Evolutionary conservation across 2,329 filamentous ascomycete genomes (phyloP), one percentile per base, ranked within the genome.

Genomic region (Verticillium zaregamsianum): DNA sequence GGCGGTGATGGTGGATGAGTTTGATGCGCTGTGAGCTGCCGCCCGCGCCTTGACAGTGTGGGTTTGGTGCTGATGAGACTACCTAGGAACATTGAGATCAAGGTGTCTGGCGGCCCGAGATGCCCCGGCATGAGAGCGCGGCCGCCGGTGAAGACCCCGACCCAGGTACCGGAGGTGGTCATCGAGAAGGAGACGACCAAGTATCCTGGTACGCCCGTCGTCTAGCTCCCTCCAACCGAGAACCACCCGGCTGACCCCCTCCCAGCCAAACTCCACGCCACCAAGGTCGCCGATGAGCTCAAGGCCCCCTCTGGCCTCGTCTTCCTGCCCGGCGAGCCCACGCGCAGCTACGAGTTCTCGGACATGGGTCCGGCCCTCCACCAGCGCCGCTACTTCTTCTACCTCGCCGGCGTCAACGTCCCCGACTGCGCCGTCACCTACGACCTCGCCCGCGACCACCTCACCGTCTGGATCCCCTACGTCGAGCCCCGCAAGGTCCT

Each of bases 381-480:
- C 55, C 85, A 87, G 69, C 78, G 83, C 49, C 78, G 84, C 74
- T 86, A 87, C 76, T 87, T 87, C 72, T 87, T 82, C 71, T 87
- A 87, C 70, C 69, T 87, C 61, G 77, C 79, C 32, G 85, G 85
- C 39, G 80, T 77, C 62, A 74, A 86, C 71, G 82, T 86, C 63
- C 75, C 82, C 2, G 81, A 82, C 66, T 86, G 82, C 68, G 76
- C 76, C 57, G 78, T 84, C 37, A 87, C 85, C 2, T 87, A 86
- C 67, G 83, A 87, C 64, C 80, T 87, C 57, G 75, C 71, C 25
- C 76, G 76, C 12, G 89, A 93, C 71, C 76, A 78, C 25, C 82
- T 95, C 61, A 86, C 83, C 5, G 83, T 94, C 32, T 95, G 90
- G 83, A 86, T 94, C 57, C 90, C 90, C 2, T 84, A 86, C 67